Evolutionary conservation across 108 stramenopile genomes (phyloP), one percentile per base, ranked within the genome.

Genomic region (Ochromonas danica): DNA sequence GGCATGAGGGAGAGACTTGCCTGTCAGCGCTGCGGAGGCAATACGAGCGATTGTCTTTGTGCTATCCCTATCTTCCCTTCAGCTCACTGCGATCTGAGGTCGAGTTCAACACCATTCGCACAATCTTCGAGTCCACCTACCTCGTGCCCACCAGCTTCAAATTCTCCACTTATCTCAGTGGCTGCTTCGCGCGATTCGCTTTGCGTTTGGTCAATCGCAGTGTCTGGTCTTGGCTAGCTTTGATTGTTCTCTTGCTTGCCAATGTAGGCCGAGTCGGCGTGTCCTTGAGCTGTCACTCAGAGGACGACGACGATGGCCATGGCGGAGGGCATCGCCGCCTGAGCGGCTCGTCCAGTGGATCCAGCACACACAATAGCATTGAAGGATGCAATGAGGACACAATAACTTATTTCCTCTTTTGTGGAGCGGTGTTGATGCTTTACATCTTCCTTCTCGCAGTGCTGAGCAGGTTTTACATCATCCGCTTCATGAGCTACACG

Each of bases 121-220:
- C 3, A 36, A 27, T 75, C 3, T 75, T 75, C 40, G 10, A 33
- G 36, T 6, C 6, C 10, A 75, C 40, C 40, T 75, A 75, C 25
- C 38, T 6, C 14, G 3, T 75, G 43, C 72, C 72, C 6, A 28
- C 3, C 22, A 36, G 38, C 35, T 75, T 75, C 31, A 42, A 75
- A 14, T 75, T 75, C 31, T 6, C 45, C 25, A 10, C 36, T 33
- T 75, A 75, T 41, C 40, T 75, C 17, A 75, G 72, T 75, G 72
- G 72, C 6, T 75, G 72, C 72, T 75, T 75, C 51, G 72, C 6
- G 3, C 43, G 31, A 60, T 75, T 35, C 72, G 22, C 35, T 57
- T 60, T 75, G 31, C 25, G 31, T 6, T 6, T 25, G 14, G 38
- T 75, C 25, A 6, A 60, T 33, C 14, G 43, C 6, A 75, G 72